Conservation (phyloP, 441 rosid genomes). For the Populus hybrid region DNA sequence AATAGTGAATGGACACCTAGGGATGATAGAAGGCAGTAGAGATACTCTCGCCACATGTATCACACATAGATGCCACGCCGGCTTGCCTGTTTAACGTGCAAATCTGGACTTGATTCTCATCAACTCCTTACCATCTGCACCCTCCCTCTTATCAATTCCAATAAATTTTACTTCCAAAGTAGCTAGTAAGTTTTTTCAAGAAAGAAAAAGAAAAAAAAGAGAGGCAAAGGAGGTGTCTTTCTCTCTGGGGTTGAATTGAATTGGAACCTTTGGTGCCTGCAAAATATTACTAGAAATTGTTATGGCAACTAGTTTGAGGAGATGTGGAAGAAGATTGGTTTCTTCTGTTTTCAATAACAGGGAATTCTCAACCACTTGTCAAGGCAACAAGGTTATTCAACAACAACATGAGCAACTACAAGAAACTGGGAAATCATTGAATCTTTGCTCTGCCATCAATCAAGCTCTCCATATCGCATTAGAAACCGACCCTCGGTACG, state of each 20-base stretch:
- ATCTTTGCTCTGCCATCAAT: slow-evolving; percentile 76
- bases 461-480: slow-evolving; percentile 85
- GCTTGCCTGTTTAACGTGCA: background rate
- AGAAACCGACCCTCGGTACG: slow-evolving; percentile 71
- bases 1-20: background rate
- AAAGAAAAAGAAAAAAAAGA: too few species aligned
- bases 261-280: background rate
- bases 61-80: background rate
- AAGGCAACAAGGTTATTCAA: background rate
- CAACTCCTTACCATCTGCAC: too few species aligned
- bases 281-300: background rate
- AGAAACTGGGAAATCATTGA: slow-evolving; percentile 36
- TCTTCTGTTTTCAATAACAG: slow-evolving; percentile 8
- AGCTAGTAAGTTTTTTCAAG: too few species aligned
- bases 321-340: slow-evolving; percentile 19
- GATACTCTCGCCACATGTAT: background rate
- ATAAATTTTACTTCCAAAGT: too few species aligned
- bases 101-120: too few species aligned
- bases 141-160: too few species aligned
- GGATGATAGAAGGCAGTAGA: background rate
- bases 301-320: slow-evolving; percentile 25
- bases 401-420: slow-evolving; percentile 2
- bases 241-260: too few species aligned
- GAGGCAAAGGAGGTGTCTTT: background rate
- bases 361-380: background rate